Conservation (phyloP, 306 rosid species). For the Ceratonia siliqua region DNA sequence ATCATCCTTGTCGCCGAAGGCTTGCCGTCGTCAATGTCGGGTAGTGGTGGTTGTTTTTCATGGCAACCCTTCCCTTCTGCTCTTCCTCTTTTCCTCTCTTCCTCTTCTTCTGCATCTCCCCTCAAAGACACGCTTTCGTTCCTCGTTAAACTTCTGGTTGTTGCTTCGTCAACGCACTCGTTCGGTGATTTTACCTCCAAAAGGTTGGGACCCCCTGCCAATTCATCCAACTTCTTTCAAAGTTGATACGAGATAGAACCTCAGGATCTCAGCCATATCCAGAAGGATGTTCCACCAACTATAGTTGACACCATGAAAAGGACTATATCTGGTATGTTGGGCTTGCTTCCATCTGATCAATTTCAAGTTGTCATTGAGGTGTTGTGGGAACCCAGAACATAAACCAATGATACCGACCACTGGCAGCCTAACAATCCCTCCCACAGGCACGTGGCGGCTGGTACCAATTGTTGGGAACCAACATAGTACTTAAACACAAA, state of each 20-base stretch:
- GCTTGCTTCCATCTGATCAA: conserved; percentile 93
- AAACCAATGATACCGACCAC: too few relatives aligned
- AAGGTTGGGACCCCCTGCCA: conserved; percentile 1
- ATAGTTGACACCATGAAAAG: conserved; percentile 95
- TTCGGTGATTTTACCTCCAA: conserved; percentile 53
- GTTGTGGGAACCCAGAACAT: conserved; percentile 88
- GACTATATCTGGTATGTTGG: conserved; percentile 93
- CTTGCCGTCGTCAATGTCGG: too few relatives aligned
- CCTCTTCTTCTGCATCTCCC: conserved; percentile 43
- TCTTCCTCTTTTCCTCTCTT: conserved; percentile 52
- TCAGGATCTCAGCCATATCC: conserved; percentile 75
- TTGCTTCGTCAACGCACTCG: conserved; percentile 59
- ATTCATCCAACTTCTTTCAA: conserved; percentile 57
- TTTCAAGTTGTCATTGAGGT: conserved; percentile 88
- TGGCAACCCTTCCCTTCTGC: conserved; percentile 89
- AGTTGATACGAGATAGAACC: conserved; percentile 92
- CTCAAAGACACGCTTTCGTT: conserved; percentile 3
- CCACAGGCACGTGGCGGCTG: too few relatives aligned
- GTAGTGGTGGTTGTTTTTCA: conserved; percentile 41
- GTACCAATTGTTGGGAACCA: too few relatives aligned
- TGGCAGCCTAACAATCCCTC: too few relatives aligned
- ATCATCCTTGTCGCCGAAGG: too few relatives aligned
- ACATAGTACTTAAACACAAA: too few relatives aligned
- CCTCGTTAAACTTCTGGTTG: conserved; percentile 35
- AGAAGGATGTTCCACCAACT: conserved; percentile 83